Conservation (phyloP, 1,284 basidiomycete species). For the Ganoderma lucidum region DNA sequence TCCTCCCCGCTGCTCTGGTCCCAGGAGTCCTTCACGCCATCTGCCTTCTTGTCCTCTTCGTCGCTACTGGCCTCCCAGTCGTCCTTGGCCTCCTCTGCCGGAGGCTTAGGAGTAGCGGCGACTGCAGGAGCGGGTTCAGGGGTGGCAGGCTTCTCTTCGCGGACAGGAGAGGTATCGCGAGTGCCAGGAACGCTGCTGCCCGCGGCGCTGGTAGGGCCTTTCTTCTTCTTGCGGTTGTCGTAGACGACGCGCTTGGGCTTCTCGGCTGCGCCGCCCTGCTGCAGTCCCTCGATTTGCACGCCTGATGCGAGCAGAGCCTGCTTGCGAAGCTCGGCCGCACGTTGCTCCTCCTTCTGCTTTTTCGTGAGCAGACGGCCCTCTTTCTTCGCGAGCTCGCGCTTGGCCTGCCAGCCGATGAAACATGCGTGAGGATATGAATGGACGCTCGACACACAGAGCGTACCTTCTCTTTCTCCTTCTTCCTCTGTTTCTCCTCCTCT, state of each 20-base stretch:
- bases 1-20: constrained; percentile 84
- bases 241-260: constrained; percentile 78
- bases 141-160: constrained; percentile 57
- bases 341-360: constrained; percentile 96
- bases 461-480: constrained; percentile 93
- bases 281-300: constrained; percentile 90
- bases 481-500: constrained; percentile 86
- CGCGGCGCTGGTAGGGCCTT: constrained; percentile 57
- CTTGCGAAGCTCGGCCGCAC: constrained; percentile 90
- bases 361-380: constrained; percentile 92
- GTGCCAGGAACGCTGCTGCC: constrained; percentile 46
- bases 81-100: constrained; percentile 55
- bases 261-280: constrained; percentile 53
- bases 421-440: constrained; percentile 2
- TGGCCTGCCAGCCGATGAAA: constrained; percentile 59
- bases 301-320: constrained; percentile 92
- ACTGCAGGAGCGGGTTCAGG: constrained; percentile 52
- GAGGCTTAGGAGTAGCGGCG: constrained; percentile 36
- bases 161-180: constrained; percentile 48
- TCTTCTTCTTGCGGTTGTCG: constrained; percentile 84
- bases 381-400: constrained; percentile 86
- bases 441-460: constrained; percentile 17
- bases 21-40: constrained; percentile 82
- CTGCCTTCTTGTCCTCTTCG: constrained; percentile 48
- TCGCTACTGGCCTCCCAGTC: constrained; percentile 87